phyloP scores from a whole-genome alignment of 768 basidiomycete species.

The Paxillus involutus region DNA sequence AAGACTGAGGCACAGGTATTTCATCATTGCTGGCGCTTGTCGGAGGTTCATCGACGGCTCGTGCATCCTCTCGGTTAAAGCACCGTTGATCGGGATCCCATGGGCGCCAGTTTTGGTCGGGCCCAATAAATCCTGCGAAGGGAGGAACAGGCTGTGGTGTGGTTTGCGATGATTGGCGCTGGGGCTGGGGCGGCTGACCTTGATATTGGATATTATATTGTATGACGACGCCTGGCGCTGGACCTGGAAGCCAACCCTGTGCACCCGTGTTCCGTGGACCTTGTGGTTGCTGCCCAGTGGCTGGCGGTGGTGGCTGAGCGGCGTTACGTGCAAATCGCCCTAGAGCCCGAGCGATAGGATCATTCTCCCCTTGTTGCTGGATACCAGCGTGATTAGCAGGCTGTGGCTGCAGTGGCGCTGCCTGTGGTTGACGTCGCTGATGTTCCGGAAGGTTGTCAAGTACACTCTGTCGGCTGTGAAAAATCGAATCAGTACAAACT shows the following conservation, averaged over 20 bases:
- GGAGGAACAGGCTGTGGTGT: conserved; percentile 46
- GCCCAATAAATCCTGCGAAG: conserved; percentile 63
- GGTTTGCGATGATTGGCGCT: conserved; percentile 28
- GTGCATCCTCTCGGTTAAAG: conserved; percentile 16
- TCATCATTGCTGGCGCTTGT: background rate
- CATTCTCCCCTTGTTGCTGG: conserved; percentile 41
- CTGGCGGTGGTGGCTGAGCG: conserved; percentile 38
- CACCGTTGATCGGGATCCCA: conserved; percentile 49
- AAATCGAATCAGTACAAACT: conserved; percentile 9
- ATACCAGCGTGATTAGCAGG: conserved; percentile 28
- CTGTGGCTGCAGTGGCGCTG: conserved; percentile 25
- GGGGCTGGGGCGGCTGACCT: conserved; percentile 35
- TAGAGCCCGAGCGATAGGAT: conserved; percentile 35
- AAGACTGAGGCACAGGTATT: conserved; percentile 2
- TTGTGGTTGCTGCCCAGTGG: conserved; percentile 32
- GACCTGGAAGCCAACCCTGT: conserved; percentile 34
- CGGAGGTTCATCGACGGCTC: conserved; percentile 11
- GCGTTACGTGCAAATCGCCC: conserved; percentile 57
- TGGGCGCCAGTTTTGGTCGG: conserved; percentile 62
- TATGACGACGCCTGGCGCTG: conserved; percentile 51
- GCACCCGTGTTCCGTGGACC: conserved; percentile 33
- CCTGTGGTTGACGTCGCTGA: conserved; percentile 31
- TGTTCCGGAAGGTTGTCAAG: conserved; percentile 48
- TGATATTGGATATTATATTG: conserved; percentile 68
- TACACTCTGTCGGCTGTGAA: conserved; percentile 69